Conservation (phyloP, 495 filamentous ascomycete genomes). For the Oleoguttula mirabilis region DNA sequence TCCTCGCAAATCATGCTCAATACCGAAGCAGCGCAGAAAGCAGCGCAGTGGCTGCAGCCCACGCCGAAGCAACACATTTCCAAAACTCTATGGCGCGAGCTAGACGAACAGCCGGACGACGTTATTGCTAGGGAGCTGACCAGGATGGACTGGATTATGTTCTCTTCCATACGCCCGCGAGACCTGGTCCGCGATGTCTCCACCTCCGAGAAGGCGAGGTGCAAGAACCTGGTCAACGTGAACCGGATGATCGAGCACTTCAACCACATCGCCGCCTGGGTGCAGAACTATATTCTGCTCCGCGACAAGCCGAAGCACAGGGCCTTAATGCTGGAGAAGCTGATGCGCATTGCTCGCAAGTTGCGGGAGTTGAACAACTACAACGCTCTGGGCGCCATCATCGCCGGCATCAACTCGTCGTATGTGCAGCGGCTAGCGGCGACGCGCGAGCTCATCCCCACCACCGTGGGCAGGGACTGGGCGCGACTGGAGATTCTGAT, state of each 20-base stretch:
- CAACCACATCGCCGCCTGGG: conserved; percentile 87
- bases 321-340: conserved; percentile 79
- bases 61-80: conserved; percentile 46
- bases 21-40: conserved; percentile 61
- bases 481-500: conserved; percentile 84
- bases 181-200: conserved; percentile 87
- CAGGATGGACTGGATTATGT: conserved; percentile 93
- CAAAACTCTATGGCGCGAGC: conserved; percentile 69
- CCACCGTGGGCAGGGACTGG: conserved; percentile 62
- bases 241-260: conserved; percentile 92
- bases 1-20: conserved; percentile 40
- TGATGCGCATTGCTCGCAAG: conserved; percentile 55
- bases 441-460: conserved; percentile 65
- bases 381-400: conserved; percentile 81
- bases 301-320: conserved; percentile 94
- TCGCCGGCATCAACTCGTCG: conserved; percentile 83
- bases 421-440: conserved; percentile 75
- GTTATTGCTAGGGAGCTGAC: conserved; percentile 85
- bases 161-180: conserved; percentile 86
- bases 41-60: conserved; percentile 55
- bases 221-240: conserved; percentile 59
- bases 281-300: conserved; percentile 80
- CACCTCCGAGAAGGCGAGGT: conserved; percentile 6
- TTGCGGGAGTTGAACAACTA: conserved; percentile 92
- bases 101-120: conserved; percentile 70